Evolutionary conservation across 495 filamentous ascomycete genomes (phyloP), one percentile per base, ranked within the genome.

Genomic region (Penicillium coffeae): DNA sequence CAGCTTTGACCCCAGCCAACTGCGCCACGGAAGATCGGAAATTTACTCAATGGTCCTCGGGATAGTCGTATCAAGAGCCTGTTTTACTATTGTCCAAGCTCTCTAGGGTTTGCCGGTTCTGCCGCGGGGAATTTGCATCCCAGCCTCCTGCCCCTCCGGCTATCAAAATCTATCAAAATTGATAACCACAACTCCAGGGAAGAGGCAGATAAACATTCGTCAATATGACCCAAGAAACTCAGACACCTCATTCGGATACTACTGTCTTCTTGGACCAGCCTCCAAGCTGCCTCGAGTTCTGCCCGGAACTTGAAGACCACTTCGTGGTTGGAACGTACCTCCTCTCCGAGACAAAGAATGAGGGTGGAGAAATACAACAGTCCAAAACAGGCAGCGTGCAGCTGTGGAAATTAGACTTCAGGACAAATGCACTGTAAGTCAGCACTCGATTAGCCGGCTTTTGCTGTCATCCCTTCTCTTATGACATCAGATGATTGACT

Each of bases 241-340:
- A 66, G 45, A 48, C 51, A 9, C 65, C 69, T 10, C 34, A 60
- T 19, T 73, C 70, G 7, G 45, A 40, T 21, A 67, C 57, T 3
- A 74, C 72, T 2, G 54, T 70, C 38, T 70, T 66, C 48, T 55
- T 79, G 13, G 72, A 81, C 44, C 66, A 77, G 21, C 90, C 88
- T 9, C 91, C 91, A 1, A 89, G 88, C 61, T 96, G 90, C 63
- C 71, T 96, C 12, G 86, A 90, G 51, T 92, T 95, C 63, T 86
- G 82, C 45, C 86, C 86, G 0, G 59, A 65, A 4, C 56, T 80
- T 32, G 79, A 81, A 6, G 70, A 84, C 8, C 81, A 82, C 54
- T 84, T 96, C 54, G 66, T 95, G 1, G 76, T 96, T 33, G 93
- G 93, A 16, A 96, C 93, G 1, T 98, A 98, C 65, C 71, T 84